phyloP scores from a whole-genome alignment of 2,329 filamentous ascomycete species.

The Pseudocercospora crystallina region DNA sequence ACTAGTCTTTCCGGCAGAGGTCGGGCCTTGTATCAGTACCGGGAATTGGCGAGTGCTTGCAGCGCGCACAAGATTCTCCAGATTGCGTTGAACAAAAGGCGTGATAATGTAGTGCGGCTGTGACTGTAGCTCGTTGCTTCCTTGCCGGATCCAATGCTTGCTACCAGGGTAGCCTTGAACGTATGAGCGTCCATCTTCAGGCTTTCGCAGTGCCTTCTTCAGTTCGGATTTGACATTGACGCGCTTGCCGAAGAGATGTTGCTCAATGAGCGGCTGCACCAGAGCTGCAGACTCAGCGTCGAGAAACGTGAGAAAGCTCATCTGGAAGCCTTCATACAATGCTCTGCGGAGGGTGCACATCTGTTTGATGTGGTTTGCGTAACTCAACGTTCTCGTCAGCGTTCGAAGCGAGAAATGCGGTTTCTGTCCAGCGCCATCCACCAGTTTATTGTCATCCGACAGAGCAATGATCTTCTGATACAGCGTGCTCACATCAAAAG shows the following conservation, averaged over 20 bases:
- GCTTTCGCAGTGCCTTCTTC: conserved; percentile 73
- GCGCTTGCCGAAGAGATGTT: conserved; percentile 72
- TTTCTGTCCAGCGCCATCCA: conserved; percentile 92
- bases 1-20: conserved; percentile 95
- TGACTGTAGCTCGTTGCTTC: conserved; percentile 64
- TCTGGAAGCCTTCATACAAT: conserved; percentile 91
- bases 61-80: conserved; percentile 90
- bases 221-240: conserved; percentile 71
- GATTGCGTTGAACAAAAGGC: conserved; percentile 88
- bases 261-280: conserved; percentile 75
- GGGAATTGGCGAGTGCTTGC: conserved; percentile 90
- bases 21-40: conserved; percentile 92
- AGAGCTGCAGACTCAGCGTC: conserved; percentile 77
- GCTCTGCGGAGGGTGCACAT: conserved; percentile 82
- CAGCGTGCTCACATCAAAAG: conserved; percentile 77
- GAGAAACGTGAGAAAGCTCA: conserved; percentile 93
- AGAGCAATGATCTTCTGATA: conserved; percentile 86
- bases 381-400: conserved; percentile 83
- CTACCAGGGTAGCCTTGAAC: conserved; percentile 55
- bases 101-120: conserved; percentile 94
- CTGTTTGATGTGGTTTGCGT: conserved; percentile 80
- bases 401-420: conserved; percentile 97
- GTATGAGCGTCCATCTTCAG: conserved; percentile 73
- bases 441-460: conserved; percentile 77
- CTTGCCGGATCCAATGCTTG: conserved; percentile 73